Evolutionary conservation across 179 eudicot genomes (phyloP), one percentile per base, ranked within the genome.

Genomic region (Silene coronaria): DNA sequence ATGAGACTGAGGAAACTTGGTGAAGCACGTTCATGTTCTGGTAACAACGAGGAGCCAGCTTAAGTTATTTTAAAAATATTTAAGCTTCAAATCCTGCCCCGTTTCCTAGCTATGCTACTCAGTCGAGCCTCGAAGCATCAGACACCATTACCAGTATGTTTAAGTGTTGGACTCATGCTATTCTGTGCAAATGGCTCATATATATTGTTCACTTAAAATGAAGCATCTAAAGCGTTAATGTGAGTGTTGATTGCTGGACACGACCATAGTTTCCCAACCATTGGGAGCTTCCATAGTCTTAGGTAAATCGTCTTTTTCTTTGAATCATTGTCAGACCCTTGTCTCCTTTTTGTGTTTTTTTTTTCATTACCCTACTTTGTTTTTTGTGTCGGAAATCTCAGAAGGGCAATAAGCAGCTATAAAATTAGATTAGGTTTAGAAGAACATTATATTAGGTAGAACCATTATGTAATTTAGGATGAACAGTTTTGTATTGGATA

Each of bases 1-100:
- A 87, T 91, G 91, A 88, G 97, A 75, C 77, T 22, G 83, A 74
- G 60, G 27, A 73, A 8, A 4, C 46, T 38, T 16, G 19, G 66
- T 3, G 72, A 48, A 48, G 64, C 19, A 14, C 36, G 46, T 28
- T 68, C 76, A 36, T n/a, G n/a, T 61, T 71, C 77, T 67, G 75
- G 2, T 14, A 45, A 66, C 21, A 42, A 53, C 11, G 64, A 72
- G 61, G 5, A 67, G 34, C 24, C 67, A 75, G 64, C 75, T 42
- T 42, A 83, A 84, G 45, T 58, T 85, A 22, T 66, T 71, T 64
- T 70, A 70, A 64, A 59, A 38, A 80, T 75, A n/a, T 36, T 64
- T 36, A n/a, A 75, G 77, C 73, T 22, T 32, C 71, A 67, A 23
- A 14, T 67, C 7, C 6, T 32, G 46, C 26, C n/a, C 30, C 58